Percentiles rank a stretch among this genome's conserved stretches.
These are phyloP conservation scores for Brassica carinata DNA, from an alignment of 345 rosid genomes.

Conservation along the genomic window DNA sequence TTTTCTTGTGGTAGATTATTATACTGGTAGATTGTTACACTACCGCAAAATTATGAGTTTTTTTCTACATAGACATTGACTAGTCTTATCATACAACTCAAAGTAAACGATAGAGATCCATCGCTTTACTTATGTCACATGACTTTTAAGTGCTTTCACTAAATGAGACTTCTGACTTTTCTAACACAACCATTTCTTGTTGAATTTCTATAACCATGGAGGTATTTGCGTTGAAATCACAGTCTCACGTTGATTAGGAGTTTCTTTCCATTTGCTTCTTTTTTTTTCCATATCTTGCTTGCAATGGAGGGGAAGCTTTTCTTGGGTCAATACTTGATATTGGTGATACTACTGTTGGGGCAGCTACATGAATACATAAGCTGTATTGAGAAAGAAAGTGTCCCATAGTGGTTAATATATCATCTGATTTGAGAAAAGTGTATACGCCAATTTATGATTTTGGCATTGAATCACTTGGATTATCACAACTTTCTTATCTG, in stretches of 20 bases:
- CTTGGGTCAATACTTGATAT: neutral
- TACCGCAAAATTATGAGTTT: neutral
- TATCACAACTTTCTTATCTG: neutral
- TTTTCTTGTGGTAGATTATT: too few species aligned
- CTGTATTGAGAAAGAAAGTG: neutral
- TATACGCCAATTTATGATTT: neutral
- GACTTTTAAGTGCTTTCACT: neutral
- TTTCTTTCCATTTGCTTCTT: neutral
- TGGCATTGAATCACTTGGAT: neutral
- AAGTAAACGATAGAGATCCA: neutral
- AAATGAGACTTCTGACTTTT: neutral
- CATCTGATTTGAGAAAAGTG: constrained; percentile 6
- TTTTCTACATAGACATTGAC: neutral
- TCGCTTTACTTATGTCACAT: neutral
- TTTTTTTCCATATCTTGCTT: neutral
- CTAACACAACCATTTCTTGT: neutral
- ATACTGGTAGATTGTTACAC: too few species aligned
- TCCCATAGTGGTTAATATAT: too few species aligned
- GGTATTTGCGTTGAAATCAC: neutral
- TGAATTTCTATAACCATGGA: neutral
- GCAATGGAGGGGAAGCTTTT: neutral
- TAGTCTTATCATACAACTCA: neutral
- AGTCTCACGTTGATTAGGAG: neutral
- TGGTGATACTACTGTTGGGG: neutral
- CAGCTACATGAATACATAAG: neutral